Conservation (phyloP, 1,284 basidiomycete genomes). For the Pseudozyma sp. region DNA sequence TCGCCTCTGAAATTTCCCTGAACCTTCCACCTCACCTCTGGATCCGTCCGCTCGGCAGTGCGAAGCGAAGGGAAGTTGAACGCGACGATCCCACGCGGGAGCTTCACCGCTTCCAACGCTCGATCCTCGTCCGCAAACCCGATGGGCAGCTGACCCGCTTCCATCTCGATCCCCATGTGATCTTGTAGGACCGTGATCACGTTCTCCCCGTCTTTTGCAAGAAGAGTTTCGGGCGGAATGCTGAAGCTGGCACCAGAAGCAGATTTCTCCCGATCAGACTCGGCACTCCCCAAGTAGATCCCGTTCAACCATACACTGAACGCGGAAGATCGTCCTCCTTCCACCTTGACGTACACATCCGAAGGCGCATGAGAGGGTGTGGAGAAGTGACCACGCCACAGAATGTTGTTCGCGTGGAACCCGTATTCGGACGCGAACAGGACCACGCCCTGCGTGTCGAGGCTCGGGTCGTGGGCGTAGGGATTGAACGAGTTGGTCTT, state of each 20-base stretch:
- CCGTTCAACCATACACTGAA: conserved; percentile 83
- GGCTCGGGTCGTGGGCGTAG: conserved; percentile 71
- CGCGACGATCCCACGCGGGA: conserved; percentile 78
- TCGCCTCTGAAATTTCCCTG: conserved; percentile 85
- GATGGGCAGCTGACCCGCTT: conserved; percentile 45
- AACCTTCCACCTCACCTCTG: conserved; percentile 78
- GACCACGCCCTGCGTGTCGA: conserved; percentile 74
- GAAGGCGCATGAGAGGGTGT: conserved; percentile 58
- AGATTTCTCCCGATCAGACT: conserved; percentile 15
- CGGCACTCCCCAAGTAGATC: conserved; percentile 76
- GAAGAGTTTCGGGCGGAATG: conserved; percentile 75
- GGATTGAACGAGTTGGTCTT: conserved; percentile 79
- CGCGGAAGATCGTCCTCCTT: conserved; percentile 81
- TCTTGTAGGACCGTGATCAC: conserved; percentile 83
- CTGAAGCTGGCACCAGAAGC: conserved; percentile 43
- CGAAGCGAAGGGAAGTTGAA: conserved; percentile 73
- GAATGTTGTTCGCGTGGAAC: conserved; percentile 75
- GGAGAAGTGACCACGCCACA: conserved; percentile 82
- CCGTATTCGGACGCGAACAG: conserved; percentile 74
- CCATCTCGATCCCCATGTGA: conserved; percentile 80
- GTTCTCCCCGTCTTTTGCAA: conserved; percentile 71
- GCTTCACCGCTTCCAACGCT: conserved; percentile 72
- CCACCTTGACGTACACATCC: conserved; percentile 78
- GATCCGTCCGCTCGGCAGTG: conserved; percentile 3
- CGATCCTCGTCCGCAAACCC: conserved; percentile 14